phyloP scores from a whole-genome alignment of 768 basidiomycete species.

The Agrocybe chaxingu region DNA sequence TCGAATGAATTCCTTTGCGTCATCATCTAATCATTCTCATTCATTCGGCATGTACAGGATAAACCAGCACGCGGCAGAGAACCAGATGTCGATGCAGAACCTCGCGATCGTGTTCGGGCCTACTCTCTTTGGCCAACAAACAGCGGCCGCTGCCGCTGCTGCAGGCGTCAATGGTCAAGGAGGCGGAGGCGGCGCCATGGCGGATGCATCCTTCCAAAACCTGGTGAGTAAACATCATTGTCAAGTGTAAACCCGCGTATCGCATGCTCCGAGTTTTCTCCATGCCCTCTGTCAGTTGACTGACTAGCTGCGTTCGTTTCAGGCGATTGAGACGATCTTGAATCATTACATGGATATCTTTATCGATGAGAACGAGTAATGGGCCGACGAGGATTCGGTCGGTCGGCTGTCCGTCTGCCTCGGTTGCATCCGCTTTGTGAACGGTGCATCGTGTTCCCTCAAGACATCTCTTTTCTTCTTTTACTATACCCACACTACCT shows the following conservation, averaged over 20 bases:
- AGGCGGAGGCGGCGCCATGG: conserved; percentile 56
- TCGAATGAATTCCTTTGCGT: neutral
- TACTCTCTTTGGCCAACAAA: conserved; percentile 84
- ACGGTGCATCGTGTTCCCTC: neutral
- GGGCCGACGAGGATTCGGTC: neutral
- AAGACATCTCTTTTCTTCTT: conserved; percentile 5
- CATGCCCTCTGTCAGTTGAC: conserved; percentile 2
- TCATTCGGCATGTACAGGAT: conserved; percentile 48
- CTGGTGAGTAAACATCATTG: conserved; percentile 35
- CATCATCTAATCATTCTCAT: neutral
- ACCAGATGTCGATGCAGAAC: conserved; percentile 93
- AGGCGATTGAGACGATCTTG: conserved; percentile 96
- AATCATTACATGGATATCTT: conserved; percentile 96
- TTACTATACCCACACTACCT: conserved; percentile 11
- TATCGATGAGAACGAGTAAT: conserved; percentile 61
- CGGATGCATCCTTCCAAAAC: conserved; percentile 71
- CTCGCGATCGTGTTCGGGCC: conserved; percentile 97
- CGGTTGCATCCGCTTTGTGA: neutral
- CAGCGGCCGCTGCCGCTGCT: conserved; percentile 29
- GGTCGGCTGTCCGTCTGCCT: too few species aligned
- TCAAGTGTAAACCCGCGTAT: too few species aligned
- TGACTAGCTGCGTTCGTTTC: conserved; percentile 7
- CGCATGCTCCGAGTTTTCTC: conserved; percentile 12
- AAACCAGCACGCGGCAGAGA: conserved; percentile 67
- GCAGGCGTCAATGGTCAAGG: too few species aligned